Base-by-base conservation (phyloP, 1,139 yeast genomes). In the Geotrichum reessii region DNA sequence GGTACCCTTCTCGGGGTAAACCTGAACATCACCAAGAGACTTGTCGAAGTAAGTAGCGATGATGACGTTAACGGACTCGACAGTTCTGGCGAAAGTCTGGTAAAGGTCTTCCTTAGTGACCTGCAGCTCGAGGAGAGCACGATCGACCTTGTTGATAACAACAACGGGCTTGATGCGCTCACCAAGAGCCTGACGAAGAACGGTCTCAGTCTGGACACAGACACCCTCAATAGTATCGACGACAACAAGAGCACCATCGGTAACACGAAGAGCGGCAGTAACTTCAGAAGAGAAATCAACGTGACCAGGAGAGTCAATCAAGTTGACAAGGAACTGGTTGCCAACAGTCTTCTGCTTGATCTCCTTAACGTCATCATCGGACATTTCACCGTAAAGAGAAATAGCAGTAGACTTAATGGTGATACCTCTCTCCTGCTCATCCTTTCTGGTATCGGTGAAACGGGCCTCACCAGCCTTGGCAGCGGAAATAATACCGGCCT, bases 261-360 rank as follows among this genome's bases (percentile, higher is more conserved):
- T 93, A 74, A 93, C 98, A 85, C 99, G 93, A 77, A 93, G 86
- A 80, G 99, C 99, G 73, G 99, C 98, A 75, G 99, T 93, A 75
- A 93, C 99, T 82, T 93, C 99, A 72, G 99, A 93, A 67, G 98
- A 92, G 93, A 93, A 93, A 83, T 93, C 99, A 85, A 93, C 98
- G 98, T 93, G 99, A 87, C 99, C 99, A 81, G 99, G 99, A 71
- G 99, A 93, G 80, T 93, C 99, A 74, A 93, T 93, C 86, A 93
- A 85, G 89, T 93, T 93, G 73, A 93, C 84, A 82, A 93, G 87
- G 86, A 92, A 93, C 77, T 87, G 84, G 86, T 82, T 88, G 80
- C 98, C 98, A 33, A 76, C 87, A 68, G 96, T 87, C 84, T 92
- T 91, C 83, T 93, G 98, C 78, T 84, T 81, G 81, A 93, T 92